Percentiles rank a stretch among this genome's conserved stretches.
phyloP scores from a whole-genome alignment of 2,329 filamentous ascomycete species.

The Macrophomina phaseolina region DNA sequence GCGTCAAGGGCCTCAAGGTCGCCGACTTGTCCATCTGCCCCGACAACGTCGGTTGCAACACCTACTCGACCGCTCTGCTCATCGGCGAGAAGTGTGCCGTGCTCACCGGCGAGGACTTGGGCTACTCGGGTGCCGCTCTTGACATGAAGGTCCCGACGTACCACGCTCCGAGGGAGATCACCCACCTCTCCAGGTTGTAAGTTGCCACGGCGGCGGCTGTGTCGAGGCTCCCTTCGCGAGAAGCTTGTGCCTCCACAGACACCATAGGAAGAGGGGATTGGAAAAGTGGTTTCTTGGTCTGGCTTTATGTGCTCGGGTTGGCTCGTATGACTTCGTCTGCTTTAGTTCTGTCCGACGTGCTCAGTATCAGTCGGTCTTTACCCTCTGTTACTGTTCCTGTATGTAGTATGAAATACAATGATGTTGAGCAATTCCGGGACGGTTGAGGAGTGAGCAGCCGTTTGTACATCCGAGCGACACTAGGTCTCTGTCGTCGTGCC shows the following conservation, averaged over 20 bases:
- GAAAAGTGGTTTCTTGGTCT: constrained; percentile 4
- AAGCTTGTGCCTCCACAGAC: neutral
- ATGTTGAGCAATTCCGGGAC: neutral
- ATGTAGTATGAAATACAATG: constrained; percentile 3
- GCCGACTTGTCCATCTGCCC: constrained; percentile 78
- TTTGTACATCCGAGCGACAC: no score
- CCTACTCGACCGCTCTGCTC: constrained; percentile 70
- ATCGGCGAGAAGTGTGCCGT: constrained; percentile 78
- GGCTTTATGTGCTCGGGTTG: neutral
- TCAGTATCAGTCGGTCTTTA: constrained; percentile 19
- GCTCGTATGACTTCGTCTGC: neutral
- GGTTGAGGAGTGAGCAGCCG: neutral
- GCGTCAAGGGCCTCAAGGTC: constrained; percentile 77
- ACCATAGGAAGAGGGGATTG: neutral
- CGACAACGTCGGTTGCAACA: constrained; percentile 72
- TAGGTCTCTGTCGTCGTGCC: no score
- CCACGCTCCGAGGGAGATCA: constrained; percentile 53
- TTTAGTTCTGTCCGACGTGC: neutral
- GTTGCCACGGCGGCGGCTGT: neutral
- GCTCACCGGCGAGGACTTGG: constrained; percentile 74
- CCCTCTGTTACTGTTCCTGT: constrained; percentile 22
- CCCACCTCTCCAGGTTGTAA: constrained; percentile 50
- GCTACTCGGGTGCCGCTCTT: constrained; percentile 72
- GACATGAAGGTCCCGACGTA: constrained; percentile 74
- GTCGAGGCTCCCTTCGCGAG: neutral